Percentiles rank a stretch among this genome's conserved stretches.
Conservation (phyloP, 1,284 basidiomycete genomes). For the Pisolithus thermaeus region DNA sequence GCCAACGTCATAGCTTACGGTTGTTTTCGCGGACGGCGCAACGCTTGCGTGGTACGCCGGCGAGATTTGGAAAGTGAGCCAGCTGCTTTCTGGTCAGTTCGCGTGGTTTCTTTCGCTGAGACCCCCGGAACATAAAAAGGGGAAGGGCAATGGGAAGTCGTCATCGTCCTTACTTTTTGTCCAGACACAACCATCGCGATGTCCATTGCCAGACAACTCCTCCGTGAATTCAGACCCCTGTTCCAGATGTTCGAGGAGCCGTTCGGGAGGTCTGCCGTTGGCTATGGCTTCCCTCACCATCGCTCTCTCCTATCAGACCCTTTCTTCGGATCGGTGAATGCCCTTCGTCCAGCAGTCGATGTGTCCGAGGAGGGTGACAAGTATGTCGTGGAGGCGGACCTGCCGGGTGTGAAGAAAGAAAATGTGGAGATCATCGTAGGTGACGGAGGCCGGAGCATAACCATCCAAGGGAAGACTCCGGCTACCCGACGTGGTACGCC, state of each 20-base stretch:
- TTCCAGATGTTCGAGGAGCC: constrained; percentile 71
- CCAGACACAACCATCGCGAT: constrained; percentile 28
- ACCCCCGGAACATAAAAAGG: constrained; percentile 13
- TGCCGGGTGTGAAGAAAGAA: constrained; percentile 76
- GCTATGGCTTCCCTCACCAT: constrained; percentile 24
- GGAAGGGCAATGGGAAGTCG: not conserved
- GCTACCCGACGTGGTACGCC: constrained; percentile 23
- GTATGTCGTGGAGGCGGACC: constrained; percentile 68
- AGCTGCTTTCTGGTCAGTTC: not conserved
- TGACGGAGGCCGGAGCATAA: constrained; percentile 62
- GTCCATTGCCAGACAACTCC: constrained; percentile 61
- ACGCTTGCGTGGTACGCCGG: constrained; percentile 5
- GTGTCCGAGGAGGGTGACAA: constrained; percentile 58
- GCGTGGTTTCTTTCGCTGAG: not conserved
- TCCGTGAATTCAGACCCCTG: constrained; percentile 68
- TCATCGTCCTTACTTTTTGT: not conserved
- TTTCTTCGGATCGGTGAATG: constrained; percentile 35
- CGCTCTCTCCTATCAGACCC: constrained; percentile 46
- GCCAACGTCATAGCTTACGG: not conserved
- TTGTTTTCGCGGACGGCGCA: not conserved
- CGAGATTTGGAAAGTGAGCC: not conserved
- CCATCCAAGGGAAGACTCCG: constrained; percentile 58
- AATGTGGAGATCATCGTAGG: constrained; percentile 66
- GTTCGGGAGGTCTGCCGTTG: constrained; percentile 37
- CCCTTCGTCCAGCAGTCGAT: constrained; percentile 53